Base-by-base conservation (phyloP, 306 rosid genomes). In the Ceratonia siliqua region DNA sequence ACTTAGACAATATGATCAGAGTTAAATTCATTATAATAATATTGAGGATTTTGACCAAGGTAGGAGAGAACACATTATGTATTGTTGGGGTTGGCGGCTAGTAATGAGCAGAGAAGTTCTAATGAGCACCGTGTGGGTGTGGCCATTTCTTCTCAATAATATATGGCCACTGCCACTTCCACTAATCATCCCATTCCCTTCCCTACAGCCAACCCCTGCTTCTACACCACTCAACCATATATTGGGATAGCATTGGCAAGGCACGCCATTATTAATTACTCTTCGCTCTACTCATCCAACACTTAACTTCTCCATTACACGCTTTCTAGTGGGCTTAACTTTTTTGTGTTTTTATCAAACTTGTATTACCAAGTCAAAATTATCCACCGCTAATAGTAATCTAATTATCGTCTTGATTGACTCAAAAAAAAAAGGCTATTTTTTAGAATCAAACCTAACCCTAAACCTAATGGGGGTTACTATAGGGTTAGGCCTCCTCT, bases 61-160 rank as follows among this genome's bases (percentile, higher is more conserved):
- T 75, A 72, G 81, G 59, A 85, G 82, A 81, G 53, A 69, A 63
- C 67, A 74, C 72, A 77, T 68, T 46, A 70, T 70, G 50, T 43
- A 41, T 36, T 36, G 48, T 62, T 33, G 67, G 45, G 67, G 15
- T n/a, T n/a, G n/a, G 66, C 1, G 62, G 18, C 58, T 61, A 75
- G 21, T 75, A 59, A 79, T 85, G 85, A 49, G 54, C 57, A 48
- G 43, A 11, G 70, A 63, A 15, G 15, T 18, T 62, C 18, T 33
- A 58, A 77, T 84, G 83, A 75, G 82, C 80, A 62, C 76, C 87
- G 89, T 82, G 91, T 78, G 91, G 45, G 89, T 82, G 91, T 78
- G 91, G 45, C 68, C 76, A 69, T 75, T 85, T 74, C 56, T 25
- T 61, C 7, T 62, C 74, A 81, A 85, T 85, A 77, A 86, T 86